These are phyloP conservation scores for Fusarium staphyleae DNA, from an alignment of 2,329 filamentous ascomycete genomes.

Conservation along the genomic window DNA sequence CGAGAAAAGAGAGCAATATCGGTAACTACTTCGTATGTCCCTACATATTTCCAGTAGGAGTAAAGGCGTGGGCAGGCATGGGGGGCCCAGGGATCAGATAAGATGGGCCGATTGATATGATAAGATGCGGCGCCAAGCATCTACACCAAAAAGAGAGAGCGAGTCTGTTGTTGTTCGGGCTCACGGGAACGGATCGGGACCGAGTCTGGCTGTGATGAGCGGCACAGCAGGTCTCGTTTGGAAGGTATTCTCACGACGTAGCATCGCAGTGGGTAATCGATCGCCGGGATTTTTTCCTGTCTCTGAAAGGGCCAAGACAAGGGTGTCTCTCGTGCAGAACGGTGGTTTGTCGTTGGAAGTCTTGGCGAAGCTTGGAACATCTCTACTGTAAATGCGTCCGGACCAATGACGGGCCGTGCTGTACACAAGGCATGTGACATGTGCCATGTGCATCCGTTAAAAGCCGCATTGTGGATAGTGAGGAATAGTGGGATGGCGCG, in stretches of 20 bases:
- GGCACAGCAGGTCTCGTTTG: too few relatives aligned
- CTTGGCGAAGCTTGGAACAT: not conserved
- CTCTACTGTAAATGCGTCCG: not conserved
- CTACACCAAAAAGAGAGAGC: not conserved
- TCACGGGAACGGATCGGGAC: too few relatives aligned
- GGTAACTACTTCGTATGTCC: not conserved
- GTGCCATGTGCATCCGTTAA: not conserved
- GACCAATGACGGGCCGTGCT: not conserved
- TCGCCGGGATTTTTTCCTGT: too few relatives aligned
- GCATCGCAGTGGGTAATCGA: too few relatives aligned
- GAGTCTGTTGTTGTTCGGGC: too few relatives aligned
- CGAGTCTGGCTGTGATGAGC: too few relatives aligned
- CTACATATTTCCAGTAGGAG: not conserved
- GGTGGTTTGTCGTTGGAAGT: not conserved
- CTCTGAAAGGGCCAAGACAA: too few relatives aligned
- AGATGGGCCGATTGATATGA: slow-evolving; percentile 35
- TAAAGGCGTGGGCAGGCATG: not conserved
- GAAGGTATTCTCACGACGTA: too few relatives aligned
- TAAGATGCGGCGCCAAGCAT: slow-evolving; percentile 22
- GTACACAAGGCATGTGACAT: too few relatives aligned
- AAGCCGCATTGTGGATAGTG: not conserved
- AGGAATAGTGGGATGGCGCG: not conserved
- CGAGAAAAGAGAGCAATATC: slow-evolving; percentile 1
- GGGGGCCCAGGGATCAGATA: slow-evolving; percentile 36
- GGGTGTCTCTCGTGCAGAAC: not conserved